Evolutionary conservation across 176 grass and related monocot genomes (phyloP).

Genomic region (Musa schizocarpa): DNA sequence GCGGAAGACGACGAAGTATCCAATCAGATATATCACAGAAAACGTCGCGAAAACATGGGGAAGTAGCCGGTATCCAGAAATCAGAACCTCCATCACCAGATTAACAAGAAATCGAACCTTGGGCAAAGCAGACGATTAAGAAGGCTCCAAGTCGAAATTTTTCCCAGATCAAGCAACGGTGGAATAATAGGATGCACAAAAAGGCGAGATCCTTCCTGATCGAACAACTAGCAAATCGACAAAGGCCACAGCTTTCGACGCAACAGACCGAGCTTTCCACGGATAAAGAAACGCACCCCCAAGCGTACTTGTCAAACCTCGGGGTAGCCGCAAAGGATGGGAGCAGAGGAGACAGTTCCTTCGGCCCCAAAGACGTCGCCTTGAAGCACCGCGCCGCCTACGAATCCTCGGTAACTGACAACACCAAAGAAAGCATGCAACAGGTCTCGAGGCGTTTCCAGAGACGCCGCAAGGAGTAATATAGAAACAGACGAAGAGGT

Average conservation of each 20-base stretch:
- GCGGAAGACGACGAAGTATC: slow-evolving; percentile 46
- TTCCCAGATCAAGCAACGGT: neutral
- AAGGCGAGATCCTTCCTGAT: neutral
- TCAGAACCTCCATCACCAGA: slow-evolving; percentile 22
- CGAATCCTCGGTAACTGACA: too few relatives aligned
- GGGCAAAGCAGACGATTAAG: neutral
- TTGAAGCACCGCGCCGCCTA: too few relatives aligned
- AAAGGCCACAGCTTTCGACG: neutral
- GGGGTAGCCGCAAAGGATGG: too few relatives aligned
- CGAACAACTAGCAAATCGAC: neutral
- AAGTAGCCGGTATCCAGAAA: slow-evolving; percentile 24
- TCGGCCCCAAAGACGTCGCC: too few relatives aligned
- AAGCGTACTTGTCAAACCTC: too few relatives aligned
- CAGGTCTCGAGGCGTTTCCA: too few relatives aligned
- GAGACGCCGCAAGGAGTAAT: too few relatives aligned
- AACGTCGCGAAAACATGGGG: slow-evolving; percentile 55
- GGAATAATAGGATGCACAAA: neutral
- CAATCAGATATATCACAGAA: slow-evolving; percentile 41
- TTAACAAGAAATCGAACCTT: too few relatives aligned
- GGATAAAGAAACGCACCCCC: too few relatives aligned
- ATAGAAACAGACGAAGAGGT: too few relatives aligned
- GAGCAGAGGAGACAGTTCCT: too few relatives aligned
- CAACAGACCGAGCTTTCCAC: neutral
- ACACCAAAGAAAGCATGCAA: too few relatives aligned
- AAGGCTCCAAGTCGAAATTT: neutral